A percentile compares a stretch with the other conserved stretches of the same genome.
These are phyloP conservation scores for Penicillium sp. DNA, from an alignment of 2,329 filamentous ascomycete species.

Conservation along the genomic window DNA sequence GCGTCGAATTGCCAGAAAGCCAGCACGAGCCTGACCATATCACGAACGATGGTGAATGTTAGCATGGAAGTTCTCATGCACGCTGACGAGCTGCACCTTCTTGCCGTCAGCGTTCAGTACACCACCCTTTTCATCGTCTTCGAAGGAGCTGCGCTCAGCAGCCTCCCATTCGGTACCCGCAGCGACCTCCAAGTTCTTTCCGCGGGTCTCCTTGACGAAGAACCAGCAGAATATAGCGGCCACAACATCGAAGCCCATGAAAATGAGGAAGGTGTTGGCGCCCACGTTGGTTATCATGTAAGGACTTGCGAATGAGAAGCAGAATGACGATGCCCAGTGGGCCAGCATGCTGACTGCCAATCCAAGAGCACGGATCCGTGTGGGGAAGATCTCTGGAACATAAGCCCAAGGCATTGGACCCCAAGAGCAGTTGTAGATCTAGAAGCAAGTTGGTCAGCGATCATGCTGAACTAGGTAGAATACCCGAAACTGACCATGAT, in stretches of 20 bases:
- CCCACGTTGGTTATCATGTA: slow-evolving; percentile 45
- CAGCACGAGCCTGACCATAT: not conserved
- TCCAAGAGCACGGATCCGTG: slow-evolving; percentile 29
- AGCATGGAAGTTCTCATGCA: slow-evolving; percentile 20
- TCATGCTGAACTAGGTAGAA: no score
- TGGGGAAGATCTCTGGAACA: slow-evolving; percentile 25
- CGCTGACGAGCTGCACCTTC: slow-evolving; percentile 14
- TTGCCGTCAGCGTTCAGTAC: slow-evolving; percentile 12
- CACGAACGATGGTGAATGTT: slow-evolving; percentile 13
- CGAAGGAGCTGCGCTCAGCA: slow-evolving; percentile 13
- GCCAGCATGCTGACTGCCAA: slow-evolving; percentile 30
- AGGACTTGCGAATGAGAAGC: slow-evolving; percentile 32
- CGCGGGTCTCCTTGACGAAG: slow-evolving; percentile 54
- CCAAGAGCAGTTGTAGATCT: slow-evolving; percentile 34
- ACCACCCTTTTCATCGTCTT: slow-evolving; percentile 14
- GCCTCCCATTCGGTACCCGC: slow-evolving; percentile 22
- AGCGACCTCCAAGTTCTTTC: slow-evolving; percentile 48
- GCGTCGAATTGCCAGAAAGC: not conserved
- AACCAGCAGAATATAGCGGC: slow-evolving; percentile 53
- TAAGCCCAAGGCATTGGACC: slow-evolving; percentile 28
- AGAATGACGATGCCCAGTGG: slow-evolving; percentile 34
- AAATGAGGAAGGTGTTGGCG: slow-evolving; percentile 46
- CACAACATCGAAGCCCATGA: slow-evolving; percentile 42
- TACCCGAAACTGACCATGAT: slow-evolving; percentile 38
- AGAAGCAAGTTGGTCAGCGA: not conserved